A percentile compares a stretch with the other conserved stretches of the same genome.
Conservation (phyloP, 129 eudicot genomes). For the sunflower (Helianthus annuus) region HanXRQr2.0-SUNRISE NC_035440.2:162464587-162465086, state of each 20-base stretch:
- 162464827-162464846: constrained; percentile 14
- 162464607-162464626: constrained; percentile 20
- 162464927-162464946: constrained; percentile 6
- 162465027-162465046: neutral
- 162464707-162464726: constrained; percentile 7
- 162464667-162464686: no score
- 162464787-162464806: constrained; percentile 32
- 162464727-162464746: constrained; percentile 36
- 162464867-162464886: constrained; percentile 34
- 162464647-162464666: no score
- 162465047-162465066: neutral
- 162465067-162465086: no score
- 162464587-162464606: constrained; percentile 58
- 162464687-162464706: no score
- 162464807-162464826: constrained; percentile 41
- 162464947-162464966: constrained; percentile 31
- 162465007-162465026: constrained; percentile 24
- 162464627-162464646: no score
- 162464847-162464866: constrained; percentile 5
- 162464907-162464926: constrained; percentile 35
- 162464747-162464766: constrained; percentile 28
- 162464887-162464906: constrained; percentile 7
- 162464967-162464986: constrained; percentile 37
- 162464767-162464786: constrained; percentile 15
- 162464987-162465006: constrained; percentile 23